Percentiles rank a stretch among this genome's conserved stretches.
Conservation (phyloP, 2,329 filamentous ascomycete genomes). For the Penicillium sp. region DNA sequence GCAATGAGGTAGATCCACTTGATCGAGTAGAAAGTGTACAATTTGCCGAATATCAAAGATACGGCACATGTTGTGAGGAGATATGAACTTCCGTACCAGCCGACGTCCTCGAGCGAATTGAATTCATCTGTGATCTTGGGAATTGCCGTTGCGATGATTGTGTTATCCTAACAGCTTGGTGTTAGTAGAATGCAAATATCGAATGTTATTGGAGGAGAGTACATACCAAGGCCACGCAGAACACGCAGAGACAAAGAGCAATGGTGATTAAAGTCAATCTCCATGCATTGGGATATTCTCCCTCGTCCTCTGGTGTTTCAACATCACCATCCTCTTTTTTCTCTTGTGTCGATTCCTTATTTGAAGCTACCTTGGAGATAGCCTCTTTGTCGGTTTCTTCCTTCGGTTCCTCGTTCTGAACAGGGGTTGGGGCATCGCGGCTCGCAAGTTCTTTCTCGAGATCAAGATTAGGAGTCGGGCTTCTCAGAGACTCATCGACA, state of each 20-base stretch:
- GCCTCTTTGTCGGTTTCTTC: slow-evolving; percentile 20
- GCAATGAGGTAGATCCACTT: slow-evolving; percentile 46
- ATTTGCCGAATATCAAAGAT: slow-evolving; percentile 44
- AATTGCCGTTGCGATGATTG: slow-evolving; percentile 49
- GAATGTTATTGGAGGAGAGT: not conserved
- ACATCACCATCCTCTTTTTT: slow-evolving; percentile 4
- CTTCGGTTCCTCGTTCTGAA: not conserved
- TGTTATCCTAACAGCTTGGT: slow-evolving; percentile 35
- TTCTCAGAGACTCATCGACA: slow-evolving; percentile 12
- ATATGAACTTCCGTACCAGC: slow-evolving; percentile 51
- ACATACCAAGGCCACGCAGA: slow-evolving; percentile 40
- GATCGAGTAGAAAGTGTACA: slow-evolving; percentile 45
- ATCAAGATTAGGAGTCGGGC: not conserved
- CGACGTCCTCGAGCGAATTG: slow-evolving; percentile 47
- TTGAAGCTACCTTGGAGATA: slow-evolving; percentile 4
- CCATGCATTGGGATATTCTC: slow-evolving; percentile 34
- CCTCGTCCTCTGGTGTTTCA: slow-evolving; percentile 20
- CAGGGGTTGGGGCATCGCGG: not conserved
- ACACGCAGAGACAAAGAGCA: slow-evolving; percentile 40
- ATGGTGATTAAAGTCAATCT: slow-evolving; percentile 38
- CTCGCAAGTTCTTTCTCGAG: slow-evolving; percentile 10
- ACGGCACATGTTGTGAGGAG: slow-evolving; percentile 46
- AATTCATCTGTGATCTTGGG: slow-evolving; percentile 51
- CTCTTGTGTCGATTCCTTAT: slow-evolving; percentile 10
- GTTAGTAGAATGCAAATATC: not conserved